Evolutionary conservation across 495 filamentous ascomycete species (phyloP).

Genomic region (Aspergillus bridgeri): DNA sequence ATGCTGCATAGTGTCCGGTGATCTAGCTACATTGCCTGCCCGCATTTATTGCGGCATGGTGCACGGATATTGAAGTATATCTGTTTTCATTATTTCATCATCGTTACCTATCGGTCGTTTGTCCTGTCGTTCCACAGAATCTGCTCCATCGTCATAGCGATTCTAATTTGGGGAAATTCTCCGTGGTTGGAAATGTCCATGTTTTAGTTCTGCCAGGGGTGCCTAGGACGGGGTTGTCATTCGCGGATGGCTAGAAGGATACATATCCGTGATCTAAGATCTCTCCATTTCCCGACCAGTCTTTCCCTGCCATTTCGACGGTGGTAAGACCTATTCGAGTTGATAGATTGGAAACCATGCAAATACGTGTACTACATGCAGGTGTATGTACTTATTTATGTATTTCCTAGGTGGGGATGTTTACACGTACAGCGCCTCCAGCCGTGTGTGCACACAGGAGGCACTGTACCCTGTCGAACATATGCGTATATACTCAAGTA

Average conservation of each 20-base stretch:
- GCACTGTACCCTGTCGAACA: too few species aligned
- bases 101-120: not conserved
- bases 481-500: too few species aligned
- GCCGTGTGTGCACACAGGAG: not conserved
- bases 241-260: not conserved
- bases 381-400: too few species aligned
- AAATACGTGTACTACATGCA: not conserved
- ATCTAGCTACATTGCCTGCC: not conserved
- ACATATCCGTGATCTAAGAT: not conserved
- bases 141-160: not conserved
- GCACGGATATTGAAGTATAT: not conserved
- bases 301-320: not conserved
- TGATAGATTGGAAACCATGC: not conserved
- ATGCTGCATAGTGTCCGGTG: not conserved
- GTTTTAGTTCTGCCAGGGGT: too few species aligned
- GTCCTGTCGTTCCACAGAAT: not conserved
- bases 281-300: not conserved
- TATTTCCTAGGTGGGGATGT: not conserved
- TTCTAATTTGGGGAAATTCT: not conserved
- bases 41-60: not conserved
- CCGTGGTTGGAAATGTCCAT: not conserved
- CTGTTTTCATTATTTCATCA: not conserved
- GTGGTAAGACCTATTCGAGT: not conserved
- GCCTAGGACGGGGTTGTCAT: not conserved
- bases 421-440: conserved; percentile 1